Percentiles rank a stretch among this genome's conserved stretches.
Evolutionary conservation across 805 yeast genomes (phyloP).

Genomic region (Wickerhamiella bombiphila): DNA sequence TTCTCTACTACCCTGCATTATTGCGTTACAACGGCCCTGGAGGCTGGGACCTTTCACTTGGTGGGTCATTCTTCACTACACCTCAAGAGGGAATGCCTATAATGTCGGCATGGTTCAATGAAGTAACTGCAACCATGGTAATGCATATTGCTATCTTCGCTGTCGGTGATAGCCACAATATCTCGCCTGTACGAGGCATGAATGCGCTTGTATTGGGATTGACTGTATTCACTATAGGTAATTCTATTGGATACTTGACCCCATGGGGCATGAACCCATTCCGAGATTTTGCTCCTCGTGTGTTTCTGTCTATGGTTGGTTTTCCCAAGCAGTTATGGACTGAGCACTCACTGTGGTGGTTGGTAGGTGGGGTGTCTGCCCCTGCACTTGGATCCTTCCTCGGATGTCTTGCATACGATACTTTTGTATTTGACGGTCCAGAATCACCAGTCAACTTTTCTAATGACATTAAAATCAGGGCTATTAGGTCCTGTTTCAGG

Average conservation of each 20-base stretch:
- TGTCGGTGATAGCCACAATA: conserved; percentile 37
- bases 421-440: conserved; percentile 36
- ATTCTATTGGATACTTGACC: conserved; percentile 38
- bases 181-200: conserved; percentile 29
- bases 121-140: conserved; percentile 32
- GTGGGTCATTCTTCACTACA: not conserved
- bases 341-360: conserved; percentile 7
- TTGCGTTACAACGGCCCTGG: conserved; percentile 24
- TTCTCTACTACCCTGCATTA: conserved; percentile 28
- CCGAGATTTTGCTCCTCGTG: conserved; percentile 41
- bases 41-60: conserved; percentile 3
- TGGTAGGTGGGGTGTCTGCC: conserved; percentile 28
- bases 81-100: conserved; percentile 2
- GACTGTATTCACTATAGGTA: conserved; percentile 32
- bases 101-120: conserved; percentile 33
- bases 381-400: conserved; percentile 34
- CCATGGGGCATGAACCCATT: conserved; percentile 42
- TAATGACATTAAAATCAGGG: not conserved
- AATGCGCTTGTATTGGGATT: conserved; percentile 36
- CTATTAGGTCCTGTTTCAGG: conserved; percentile 2
- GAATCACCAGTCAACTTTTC: conserved; percentile 35
- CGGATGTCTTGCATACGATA: conserved; percentile 39
- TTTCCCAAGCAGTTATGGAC: conserved; percentile 30
- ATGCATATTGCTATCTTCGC: conserved; percentile 36
- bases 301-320: conserved; percentile 35